A percentile compares a stretch with the other conserved stretches of the same genome.
These are phyloP conservation scores for Fomitopsis betulina DNA, from an alignment of 1,284 basidiomycete genomes.

Conservation along the genomic window DNA sequence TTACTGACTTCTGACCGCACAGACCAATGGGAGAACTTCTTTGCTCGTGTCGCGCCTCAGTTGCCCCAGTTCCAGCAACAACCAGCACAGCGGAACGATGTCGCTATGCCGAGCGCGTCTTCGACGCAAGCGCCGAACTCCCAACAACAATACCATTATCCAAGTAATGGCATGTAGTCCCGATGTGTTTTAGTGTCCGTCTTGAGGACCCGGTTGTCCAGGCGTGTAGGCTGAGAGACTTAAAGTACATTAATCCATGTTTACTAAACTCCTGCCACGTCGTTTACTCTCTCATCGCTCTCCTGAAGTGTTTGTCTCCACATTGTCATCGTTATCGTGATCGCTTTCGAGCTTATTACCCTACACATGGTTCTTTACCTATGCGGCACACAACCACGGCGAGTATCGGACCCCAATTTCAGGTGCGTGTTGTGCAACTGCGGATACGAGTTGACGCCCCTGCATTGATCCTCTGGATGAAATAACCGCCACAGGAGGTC, in stretches of 20 bases:
- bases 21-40: conserved; percentile 81
- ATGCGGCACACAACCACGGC: neutral
- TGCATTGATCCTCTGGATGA: neutral
- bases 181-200: neutral
- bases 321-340: neutral
- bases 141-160: conserved; percentile 1
- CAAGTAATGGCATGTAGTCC: conserved; percentile 1
- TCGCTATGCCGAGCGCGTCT: conserved; percentile 8
- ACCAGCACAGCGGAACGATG: conserved; percentile 2
- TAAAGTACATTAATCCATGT: conserved; percentile 1
- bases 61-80: conserved; percentile 6
- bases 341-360: neutral
- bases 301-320: neutral
- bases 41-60: conserved; percentile 37
- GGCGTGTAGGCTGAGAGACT: neutral
- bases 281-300: neutral
- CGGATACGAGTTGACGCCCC: neutral
- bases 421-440: neutral
- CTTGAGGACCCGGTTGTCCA: conserved; percentile 1
- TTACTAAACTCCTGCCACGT: neutral
- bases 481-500: neutral
- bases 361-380: neutral
- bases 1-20: neutral
- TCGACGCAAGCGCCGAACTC: neutral
- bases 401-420: neutral